Conservation (phyloP, 2,329 filamentous ascomycete genomes). For the Metarhizium album region DNA sequence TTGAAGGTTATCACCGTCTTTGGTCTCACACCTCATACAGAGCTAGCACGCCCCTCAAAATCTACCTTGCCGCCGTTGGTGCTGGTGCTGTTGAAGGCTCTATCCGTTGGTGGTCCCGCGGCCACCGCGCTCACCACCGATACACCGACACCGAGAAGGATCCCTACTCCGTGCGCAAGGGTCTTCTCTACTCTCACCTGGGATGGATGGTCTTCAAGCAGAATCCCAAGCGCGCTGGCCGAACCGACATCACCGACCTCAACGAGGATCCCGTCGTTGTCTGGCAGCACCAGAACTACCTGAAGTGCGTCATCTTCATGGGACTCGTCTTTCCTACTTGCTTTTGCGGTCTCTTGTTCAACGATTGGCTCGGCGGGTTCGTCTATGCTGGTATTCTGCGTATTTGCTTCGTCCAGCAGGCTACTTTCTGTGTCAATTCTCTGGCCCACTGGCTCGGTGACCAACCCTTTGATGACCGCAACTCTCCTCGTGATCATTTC, state of each 20-base stretch:
- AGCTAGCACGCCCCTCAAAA: slow-evolving; percentile 61
- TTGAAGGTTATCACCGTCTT: slow-evolving; percentile 47
- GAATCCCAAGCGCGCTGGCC: slow-evolving; percentile 80
- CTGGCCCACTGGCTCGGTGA: slow-evolving; percentile 86
- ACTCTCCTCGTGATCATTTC: slow-evolving; percentile 80
- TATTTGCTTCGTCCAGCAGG: slow-evolving; percentile 84
- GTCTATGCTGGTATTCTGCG: slow-evolving; percentile 78
- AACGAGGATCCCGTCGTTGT: slow-evolving; percentile 79
- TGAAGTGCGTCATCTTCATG: slow-evolving; percentile 70
- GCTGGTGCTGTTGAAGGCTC: slow-evolving; percentile 79
- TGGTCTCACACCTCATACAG: slow-evolving; percentile 84
- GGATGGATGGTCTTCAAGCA: slow-evolving; percentile 94
- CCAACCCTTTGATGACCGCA: slow-evolving; percentile 86
- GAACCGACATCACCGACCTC: slow-evolving; percentile 78
- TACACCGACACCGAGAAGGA: slow-evolving; percentile 92
- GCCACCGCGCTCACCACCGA: slow-evolving; percentile 79
- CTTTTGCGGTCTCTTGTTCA: slow-evolving; percentile 68
- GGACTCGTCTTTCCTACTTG: slow-evolving; percentile 64
- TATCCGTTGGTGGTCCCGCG: slow-evolving; percentile 80
- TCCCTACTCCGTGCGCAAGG: slow-evolving; percentile 84
- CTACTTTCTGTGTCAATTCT: slow-evolving; percentile 88
- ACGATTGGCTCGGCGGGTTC: slow-evolving; percentile 72
- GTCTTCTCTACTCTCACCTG: slow-evolving; percentile 65
- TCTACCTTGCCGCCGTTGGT: slow-evolving; percentile 73
- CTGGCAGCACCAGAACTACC: slow-evolving; percentile 81